Base-by-base conservation (phyloP, 2,329 filamentous ascomycete genomes). In the Aureobasidium uvarum region DNA sequence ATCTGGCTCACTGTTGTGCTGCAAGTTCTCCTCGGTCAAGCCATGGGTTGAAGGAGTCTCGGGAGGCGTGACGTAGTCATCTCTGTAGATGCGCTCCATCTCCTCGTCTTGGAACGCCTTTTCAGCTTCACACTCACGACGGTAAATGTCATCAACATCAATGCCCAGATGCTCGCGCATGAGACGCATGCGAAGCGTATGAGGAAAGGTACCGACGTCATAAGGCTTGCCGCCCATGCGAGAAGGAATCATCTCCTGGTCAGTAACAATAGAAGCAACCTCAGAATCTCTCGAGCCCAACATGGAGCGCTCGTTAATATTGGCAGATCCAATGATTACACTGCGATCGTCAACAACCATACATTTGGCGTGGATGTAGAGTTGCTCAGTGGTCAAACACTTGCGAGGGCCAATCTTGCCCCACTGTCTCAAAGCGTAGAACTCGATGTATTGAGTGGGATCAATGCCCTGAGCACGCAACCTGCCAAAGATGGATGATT, bases 301-400 rank as follows among this genome's bases (percentile, higher is more conserved):
- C 92, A 98, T 92, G 7, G 94, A 98, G 52, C 95, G 88, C 77
- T 99, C 95, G 72, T 99, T 99, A 81, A 99, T 98, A 75, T 99
- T 99, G 62, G 95, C 95, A 52, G 94, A 98, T 20, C 95, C 95
- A 71, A 99, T 99, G 67, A 99, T 87, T 23, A 89, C 94, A 66
- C 95, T 86, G 39, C 94, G 87, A 73, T 99, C 95, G 76, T 99
- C 95, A 5, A 96, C 94, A 65, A 99, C 85, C 82, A 98, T 98
- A 70, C 90, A 90, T 78, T 99, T 99, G 67, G 95, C 95, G 73
- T 99, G 95, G 66, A 99, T 98, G 74, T 99, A 99, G 13, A 99
- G 84, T 78, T 98, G 95, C 76, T 99, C 95, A 0, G 95, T 98
- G 3, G 95, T 92, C 43, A 98, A 80, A 66, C 87, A 86, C 70